Evolutionary conservation across 345 rosid species (phyloP), one percentile per base, ranked within the genome.

Genomic region (Eucalyptus cloeziana): DNA sequence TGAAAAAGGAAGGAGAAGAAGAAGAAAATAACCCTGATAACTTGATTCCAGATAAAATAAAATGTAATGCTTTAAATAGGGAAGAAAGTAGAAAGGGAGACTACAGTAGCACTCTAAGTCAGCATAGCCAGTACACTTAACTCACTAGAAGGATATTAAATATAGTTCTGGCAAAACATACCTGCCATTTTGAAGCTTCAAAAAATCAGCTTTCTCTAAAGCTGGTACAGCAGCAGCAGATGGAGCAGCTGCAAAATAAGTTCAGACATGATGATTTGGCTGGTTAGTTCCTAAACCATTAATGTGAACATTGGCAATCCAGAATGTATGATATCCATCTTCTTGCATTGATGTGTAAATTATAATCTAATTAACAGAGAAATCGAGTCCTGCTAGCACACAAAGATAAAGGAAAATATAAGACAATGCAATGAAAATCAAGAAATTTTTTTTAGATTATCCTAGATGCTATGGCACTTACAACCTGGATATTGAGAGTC

Each of bases 131-230:
- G 7, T 40, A 30, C 87, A 86, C n/a, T 31, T 33, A 86, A 19
- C 45, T 86, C 44, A 31, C 22, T 86, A 6, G 0, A 37, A 69
- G 17, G 30, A 30, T 62, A 37, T 69, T 40, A 22, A 6, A 87
- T 8, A 69, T 30, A 64, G 60, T 64, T 49, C 52, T 15, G 19
- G 33, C 37, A 27, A 21, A 79, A 45, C 88, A 79, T 90, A 96
- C 99, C 99, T 97, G 91, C 99, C 99, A 95, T 97, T 98, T 91
- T 98, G 99, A 94, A 98, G 99, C 93, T 97, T 98, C 87, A 95
- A 88, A 92, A 98, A 95, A 90, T 95, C 96, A 87, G 31, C 92
- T 90, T 93, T 95, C 89, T 93, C 95, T 89, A 95, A 92, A 90
- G 93, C 89, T 27, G 96, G 96, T 81, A 90, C 92, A 58, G 96